Evolutionary conservation across 768 basidiomycete genomes (phyloP).

Genomic region (Leccinum longicurvipes): DNA sequence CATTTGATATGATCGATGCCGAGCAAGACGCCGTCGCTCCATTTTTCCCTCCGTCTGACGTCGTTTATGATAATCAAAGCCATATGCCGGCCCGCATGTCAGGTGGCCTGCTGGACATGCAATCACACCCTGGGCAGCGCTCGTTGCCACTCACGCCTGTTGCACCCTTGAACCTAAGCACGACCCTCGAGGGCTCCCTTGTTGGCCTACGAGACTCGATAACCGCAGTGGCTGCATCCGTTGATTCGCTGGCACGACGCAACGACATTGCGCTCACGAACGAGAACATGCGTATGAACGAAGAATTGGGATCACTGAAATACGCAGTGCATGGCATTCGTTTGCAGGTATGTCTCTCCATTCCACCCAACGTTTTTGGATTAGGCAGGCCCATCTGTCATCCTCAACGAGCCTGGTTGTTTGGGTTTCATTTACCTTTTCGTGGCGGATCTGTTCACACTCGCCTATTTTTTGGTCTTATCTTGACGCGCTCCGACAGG

Average conservation of each 20-base stretch:
- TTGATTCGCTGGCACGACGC: slow-evolving; percentile 59
- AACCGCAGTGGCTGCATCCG: slow-evolving; percentile 52
- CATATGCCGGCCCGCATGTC: slow-evolving; percentile 15
- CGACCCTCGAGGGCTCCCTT: slow-evolving; percentile 63
- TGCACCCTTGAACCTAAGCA: slow-evolving; percentile 60
- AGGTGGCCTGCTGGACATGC: slow-evolving; percentile 20
- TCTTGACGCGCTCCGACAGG: slow-evolving; percentile 31
- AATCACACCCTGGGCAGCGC: slow-evolving; percentile 20
- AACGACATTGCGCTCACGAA: slow-evolving; percentile 66
- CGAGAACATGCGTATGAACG: slow-evolving; percentile 67
- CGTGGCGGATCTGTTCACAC: slow-evolving; percentile 4
- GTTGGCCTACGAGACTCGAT: slow-evolving; percentile 57
- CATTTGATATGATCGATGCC: slow-evolving; percentile 16
- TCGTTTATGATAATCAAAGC: slow-evolving; percentile 20
- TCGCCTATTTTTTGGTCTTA: slow-evolving; percentile 14
- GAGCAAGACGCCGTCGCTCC: slow-evolving; percentile 26
- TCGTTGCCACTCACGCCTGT: slow-evolving; percentile 37
- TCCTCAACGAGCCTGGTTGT: background rate
- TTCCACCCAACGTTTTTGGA: slow-evolving; percentile 5
- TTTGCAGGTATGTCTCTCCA: slow-evolving; percentile 59
- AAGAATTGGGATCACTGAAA: slow-evolving; percentile 69
- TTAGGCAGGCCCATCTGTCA: background rate
- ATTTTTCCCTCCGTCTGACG: slow-evolving; percentile 27
- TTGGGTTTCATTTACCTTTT: slow-evolving; percentile 10
- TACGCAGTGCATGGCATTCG: slow-evolving; percentile 71